Evolutionary conservation across 805 yeast genomes (phyloP), one percentile per base, ranked within the genome.

Genomic region (Kuraishia hungarica): DNA sequence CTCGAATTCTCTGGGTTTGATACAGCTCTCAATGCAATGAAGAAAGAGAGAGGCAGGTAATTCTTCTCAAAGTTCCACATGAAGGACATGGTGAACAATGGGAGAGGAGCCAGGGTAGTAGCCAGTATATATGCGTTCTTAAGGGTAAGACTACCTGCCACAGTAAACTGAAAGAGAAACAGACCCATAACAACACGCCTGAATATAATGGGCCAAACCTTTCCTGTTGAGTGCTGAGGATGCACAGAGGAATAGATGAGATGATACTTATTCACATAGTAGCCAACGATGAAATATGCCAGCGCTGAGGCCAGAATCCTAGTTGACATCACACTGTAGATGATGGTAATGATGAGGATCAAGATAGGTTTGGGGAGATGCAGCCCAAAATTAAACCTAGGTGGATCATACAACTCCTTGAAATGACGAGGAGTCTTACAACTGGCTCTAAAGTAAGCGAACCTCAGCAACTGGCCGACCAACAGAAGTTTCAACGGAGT

Each of bases 221-320:
- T 88, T 1, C 98, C 99, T 0, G 97, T 94, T 0, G 97, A 91
- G 70, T 94, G 98, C 46, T 96, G 97, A 10, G 96, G 92, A 68
- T 94, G 98, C 35, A 90, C 91, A 73, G 94, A 86, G 0, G 97
- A 87, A 67, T 89, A 93, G 60, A 94, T 74, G 57, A 93, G 74
- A 69, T 91, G 97, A 67, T 92, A 93, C 70, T 93, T 93, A 78
- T 84, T 90, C 8, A 92, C 96, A 66, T 84, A 86, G 68, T 83
- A 93, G 0, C 98, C 97, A 55, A 90, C 72, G 17, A 88, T 69
- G 66, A 93, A 93, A 68, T 94, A 93, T 1, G 86, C 74, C 55
- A 91, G 72, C 0, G 98, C 97, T 11, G 96, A 88, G 1, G 88
- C 76, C 56, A 94, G 73, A 56, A 93, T 90, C 64, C 89, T 89